Base-by-base conservation (phyloP, 2,329 filamentous ascomycete species). In the Scolecobasidium constrictum region DNA sequence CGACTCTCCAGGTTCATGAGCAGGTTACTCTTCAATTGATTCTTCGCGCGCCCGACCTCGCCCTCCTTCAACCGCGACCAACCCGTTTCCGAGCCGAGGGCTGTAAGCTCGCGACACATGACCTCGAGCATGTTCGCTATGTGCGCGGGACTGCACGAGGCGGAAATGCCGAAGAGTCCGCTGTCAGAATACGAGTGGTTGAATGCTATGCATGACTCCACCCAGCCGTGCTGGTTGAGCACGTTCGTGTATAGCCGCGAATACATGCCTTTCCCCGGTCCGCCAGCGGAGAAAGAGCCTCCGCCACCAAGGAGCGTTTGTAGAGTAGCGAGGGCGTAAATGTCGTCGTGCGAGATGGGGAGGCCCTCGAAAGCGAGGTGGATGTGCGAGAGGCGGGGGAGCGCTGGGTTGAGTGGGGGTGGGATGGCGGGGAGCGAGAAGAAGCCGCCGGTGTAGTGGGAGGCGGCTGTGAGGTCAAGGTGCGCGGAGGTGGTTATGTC, bases 231-330 rank as follows among this genome's bases (percentile, higher is more conserved):
- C 65, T 96, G 88, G 69, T 98, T 98, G 40, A 98, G 76, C 1
- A 96, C 90, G 60, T 95, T 94, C 49, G 88, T 96, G 71, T 95
- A 98, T 6, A 98, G 77, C 11, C 92, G 83, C 28, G 86, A 94
- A 71, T 96, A 96, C 92, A 98, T 98, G 61, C 92, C 92, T 69
- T 98, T 98, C 42, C 92, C 92, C 4, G 92, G 92, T 0, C 92
- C 92, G 53, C 92, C 92, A 42, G 92, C 92, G 13, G 86, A 94
- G 69, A 98, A 98, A 44, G 88, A 95, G 18, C 92, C 92, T 38
- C 92, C 92, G 38, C 92, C 92, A 45, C 92, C 92, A 23, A 98
- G 84, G 7, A 98, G 81, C 1, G 87, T 96, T 64, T 96, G 93
- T 1, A 98, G 73, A 1, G 90, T 94, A 5, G 92, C 92, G 35